A percentile compares a stretch with the other conserved stretches of the same genome.
These are phyloP conservation scores for Pontederia crassipes DNA, from an alignment of 176 grass and related monocot species.

Conservation along the genomic window DNA sequence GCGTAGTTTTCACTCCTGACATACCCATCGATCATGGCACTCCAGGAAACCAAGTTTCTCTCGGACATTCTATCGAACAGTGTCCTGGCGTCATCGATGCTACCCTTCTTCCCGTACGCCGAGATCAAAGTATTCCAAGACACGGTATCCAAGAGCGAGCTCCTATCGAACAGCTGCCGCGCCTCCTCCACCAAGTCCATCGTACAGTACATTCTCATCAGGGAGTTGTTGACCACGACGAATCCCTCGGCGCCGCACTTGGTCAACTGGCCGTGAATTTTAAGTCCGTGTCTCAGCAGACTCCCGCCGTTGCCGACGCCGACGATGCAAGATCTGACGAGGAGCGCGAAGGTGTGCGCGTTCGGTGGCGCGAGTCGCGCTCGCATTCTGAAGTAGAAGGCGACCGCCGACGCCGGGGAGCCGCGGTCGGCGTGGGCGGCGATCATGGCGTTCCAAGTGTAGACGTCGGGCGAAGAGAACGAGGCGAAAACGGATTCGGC, in stretches of 20 bases:
- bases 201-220: slow-evolving; percentile 44
- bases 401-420: slow-evolving; percentile 19
- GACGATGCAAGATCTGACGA: slow-evolving; percentile 19
- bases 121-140: slow-evolving; percentile 65
- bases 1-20: slow-evolving; percentile 24
- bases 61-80: slow-evolving; percentile 47
- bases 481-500: slow-evolving; percentile 4
- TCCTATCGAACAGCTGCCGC: slow-evolving; percentile 36
- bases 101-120: slow-evolving; percentile 28
- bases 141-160: slow-evolving; percentile 20
- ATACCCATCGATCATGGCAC: slow-evolving; percentile 37
- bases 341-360: slow-evolving; percentile 46
- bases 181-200: slow-evolving; percentile 27
- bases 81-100: slow-evolving; percentile 21
- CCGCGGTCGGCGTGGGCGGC: slow-evolving; percentile 29
- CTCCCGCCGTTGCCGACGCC: slow-evolving; percentile 1
- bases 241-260: slow-evolving; percentile 40
- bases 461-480: not conserved
- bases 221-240: slow-evolving; percentile 47
- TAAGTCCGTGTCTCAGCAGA: not conserved
- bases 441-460: slow-evolving; percentile 16
- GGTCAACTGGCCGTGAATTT: slow-evolving; percentile 39
- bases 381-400: slow-evolving; percentile 48
- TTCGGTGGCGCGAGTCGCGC: slow-evolving; percentile 22
- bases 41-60: slow-evolving; percentile 43